Conservation (phyloP, 345 rosid genomes). For the Eucalyptus curtisii region DNA sequence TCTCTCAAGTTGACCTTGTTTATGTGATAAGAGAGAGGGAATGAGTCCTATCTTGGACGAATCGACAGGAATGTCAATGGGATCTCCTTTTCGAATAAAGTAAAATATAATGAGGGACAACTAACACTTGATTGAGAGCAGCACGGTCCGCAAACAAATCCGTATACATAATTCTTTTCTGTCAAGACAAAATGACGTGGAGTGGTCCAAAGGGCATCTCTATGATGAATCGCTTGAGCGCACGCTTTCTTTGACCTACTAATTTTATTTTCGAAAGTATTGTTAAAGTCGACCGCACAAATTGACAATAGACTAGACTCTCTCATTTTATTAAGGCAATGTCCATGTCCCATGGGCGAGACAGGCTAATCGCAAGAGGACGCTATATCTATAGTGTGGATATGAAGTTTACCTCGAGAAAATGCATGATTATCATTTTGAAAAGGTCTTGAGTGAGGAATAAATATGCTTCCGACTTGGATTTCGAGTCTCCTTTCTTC, state of each 20-base stretch:
- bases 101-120: not conserved
- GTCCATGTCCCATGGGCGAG: not conserved
- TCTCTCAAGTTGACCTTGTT: not conserved
- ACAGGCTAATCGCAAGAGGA: not conserved
- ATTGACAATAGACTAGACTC: not conserved
- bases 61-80: not conserved
- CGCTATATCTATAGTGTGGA: not conserved
- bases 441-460: not conserved
- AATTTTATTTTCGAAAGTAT: not conserved
- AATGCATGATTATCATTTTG: not conserved
- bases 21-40: not conserved
- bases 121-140: not conserved
- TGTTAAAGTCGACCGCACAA: not conserved
- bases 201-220: not conserved
- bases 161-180: not conserved
- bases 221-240: not conserved
- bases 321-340: not conserved
- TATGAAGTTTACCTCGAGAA: not conserved
- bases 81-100: too few relatives aligned
- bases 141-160: not conserved
- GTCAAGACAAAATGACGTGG: not conserved
- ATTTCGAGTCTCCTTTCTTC: not conserved
- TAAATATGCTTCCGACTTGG: not conserved
- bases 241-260: not conserved
- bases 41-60: not conserved